A percentile compares a stretch with the other conserved stretches of the same genome.
These are phyloP conservation scores for Phylloporus sp. DNA, from an alignment of 768 basidiomycete species.

Conservation along the genomic window DNA sequence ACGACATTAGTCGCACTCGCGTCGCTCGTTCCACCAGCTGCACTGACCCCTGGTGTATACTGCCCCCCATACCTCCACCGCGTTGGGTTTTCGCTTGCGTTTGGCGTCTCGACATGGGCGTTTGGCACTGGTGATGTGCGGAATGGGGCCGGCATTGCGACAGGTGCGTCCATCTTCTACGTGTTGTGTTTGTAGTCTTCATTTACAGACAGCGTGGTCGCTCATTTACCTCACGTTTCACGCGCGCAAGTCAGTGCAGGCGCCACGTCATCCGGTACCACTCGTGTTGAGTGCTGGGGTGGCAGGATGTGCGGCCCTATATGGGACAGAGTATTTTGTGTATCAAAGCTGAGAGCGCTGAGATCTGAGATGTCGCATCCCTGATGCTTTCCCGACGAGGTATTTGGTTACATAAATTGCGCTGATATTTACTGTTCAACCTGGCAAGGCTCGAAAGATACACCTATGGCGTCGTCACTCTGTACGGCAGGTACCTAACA, in stretches of 20 bases:
- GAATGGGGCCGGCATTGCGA: conserved; percentile 45
- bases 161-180: conserved; percentile 12
- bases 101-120: conserved; percentile 44
- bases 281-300: conserved; percentile 32
- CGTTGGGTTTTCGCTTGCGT: conserved; percentile 41
- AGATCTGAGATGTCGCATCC: too few species aligned
- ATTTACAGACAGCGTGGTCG: conserved; percentile 38
- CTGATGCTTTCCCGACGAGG: background rate
- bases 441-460: too few species aligned
- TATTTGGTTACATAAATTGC: background rate
- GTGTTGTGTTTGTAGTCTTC: too few species aligned
- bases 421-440: background rate
- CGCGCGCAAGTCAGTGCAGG: conserved; percentile 28
- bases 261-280: conserved; percentile 33
- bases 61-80: conserved; percentile 43
- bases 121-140: conserved; percentile 36
- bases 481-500: too few species aligned
- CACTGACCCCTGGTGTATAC: conserved; percentile 23
- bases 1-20: conserved; percentile 33
- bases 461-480: too few species aligned
- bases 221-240: conserved; percentile 43
- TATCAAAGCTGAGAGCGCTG: conserved; percentile 28
- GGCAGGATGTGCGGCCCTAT: conserved; percentile 23
- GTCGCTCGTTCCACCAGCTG: conserved; percentile 33
- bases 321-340: conserved; percentile 28